Conservation (phyloP, 1,284 basidiomycete species). For the Hortiboletus rubellus region DNA sequence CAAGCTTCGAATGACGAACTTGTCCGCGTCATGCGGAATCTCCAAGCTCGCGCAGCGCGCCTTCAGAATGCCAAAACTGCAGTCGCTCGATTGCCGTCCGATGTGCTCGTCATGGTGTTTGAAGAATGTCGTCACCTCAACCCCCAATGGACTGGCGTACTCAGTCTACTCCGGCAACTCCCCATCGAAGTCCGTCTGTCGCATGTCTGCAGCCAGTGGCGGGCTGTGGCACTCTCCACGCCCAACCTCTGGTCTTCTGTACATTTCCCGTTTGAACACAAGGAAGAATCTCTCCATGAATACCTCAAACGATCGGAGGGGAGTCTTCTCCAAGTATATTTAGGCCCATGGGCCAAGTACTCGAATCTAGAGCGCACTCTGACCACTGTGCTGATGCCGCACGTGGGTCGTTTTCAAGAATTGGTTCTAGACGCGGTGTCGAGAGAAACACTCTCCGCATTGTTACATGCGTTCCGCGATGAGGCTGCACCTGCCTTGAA, state of each 20-base stretch:
- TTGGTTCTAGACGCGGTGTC: constrained; percentile 33
- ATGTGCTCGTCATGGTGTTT: constrained; percentile 35
- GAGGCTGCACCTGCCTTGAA: constrained; percentile 27
- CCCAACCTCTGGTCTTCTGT: constrained; percentile 34
- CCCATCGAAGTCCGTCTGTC: constrained; percentile 35
- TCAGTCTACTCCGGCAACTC: constrained; percentile 36
- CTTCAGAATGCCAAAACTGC: constrained; percentile 31
- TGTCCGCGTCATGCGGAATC: constrained; percentile 24
- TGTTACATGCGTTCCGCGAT: constrained; percentile 28
- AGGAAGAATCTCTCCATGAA: constrained; percentile 29
- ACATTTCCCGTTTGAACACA: constrained; percentile 35
- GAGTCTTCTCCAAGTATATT: constrained; percentile 33
- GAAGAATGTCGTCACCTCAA: constrained; percentile 35
- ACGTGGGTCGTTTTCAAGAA: constrained; percentile 32
- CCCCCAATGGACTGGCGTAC: constrained; percentile 35
- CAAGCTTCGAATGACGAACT: constrained; percentile 36
- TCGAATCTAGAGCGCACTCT: constrained; percentile 31
- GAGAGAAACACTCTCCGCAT: constrained; percentile 29
- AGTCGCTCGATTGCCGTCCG: constrained; percentile 33
- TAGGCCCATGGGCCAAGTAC: constrained; percentile 36
- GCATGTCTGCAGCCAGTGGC: constrained; percentile 36
- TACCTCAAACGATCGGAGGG: constrained; percentile 35
- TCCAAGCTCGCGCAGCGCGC: constrained; percentile 32
- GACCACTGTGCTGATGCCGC: constrained; percentile 29
- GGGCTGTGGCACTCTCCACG: constrained; percentile 32